These are phyloP conservation scores for Silene uniflora DNA, from an alignment of 148 eudicot genomes.

Conservation along the genomic window DNA sequence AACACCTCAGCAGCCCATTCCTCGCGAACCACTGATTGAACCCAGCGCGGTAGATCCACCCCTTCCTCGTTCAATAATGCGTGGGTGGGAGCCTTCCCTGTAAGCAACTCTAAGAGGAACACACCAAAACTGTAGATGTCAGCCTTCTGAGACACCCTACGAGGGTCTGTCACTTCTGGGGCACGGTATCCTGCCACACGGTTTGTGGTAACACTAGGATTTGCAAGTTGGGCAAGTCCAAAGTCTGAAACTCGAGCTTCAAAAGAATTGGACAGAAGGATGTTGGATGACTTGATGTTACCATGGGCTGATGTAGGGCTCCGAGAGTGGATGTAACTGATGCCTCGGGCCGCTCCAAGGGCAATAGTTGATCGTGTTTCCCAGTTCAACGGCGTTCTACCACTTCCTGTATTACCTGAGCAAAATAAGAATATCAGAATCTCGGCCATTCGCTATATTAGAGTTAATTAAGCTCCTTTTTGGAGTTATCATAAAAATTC, in stretches of 20 bases:
- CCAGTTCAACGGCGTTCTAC: conserved; percentile 91
- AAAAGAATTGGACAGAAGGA: conserved; percentile 65
- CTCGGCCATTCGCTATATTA: background rate
- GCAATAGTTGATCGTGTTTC: conserved; percentile 77
- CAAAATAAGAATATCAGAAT: background rate
- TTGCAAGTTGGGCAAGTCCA: conserved; percentile 75
- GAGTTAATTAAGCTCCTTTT: background rate
- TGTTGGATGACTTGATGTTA: conserved; percentile 83
- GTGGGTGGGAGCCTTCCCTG: conserved; percentile 86
- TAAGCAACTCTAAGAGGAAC: conserved; percentile 69
- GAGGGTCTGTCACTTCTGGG: conserved; percentile 82
- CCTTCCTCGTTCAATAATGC: conserved; percentile 72
- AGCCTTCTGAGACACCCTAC: conserved; percentile 74
- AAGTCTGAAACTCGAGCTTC: conserved; percentile 86
- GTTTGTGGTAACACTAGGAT: conserved; percentile 55
- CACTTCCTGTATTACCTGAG: conserved; percentile 74
- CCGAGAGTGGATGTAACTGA: conserved; percentile 69
- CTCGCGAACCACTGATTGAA: conserved; percentile 83
- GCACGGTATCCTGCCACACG: conserved; percentile 88
- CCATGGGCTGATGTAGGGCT: conserved; percentile 74
- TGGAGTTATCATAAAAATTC: background rate
- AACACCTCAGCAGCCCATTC: conserved; percentile 90
- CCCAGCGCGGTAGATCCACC: conserved; percentile 94
- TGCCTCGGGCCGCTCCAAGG: conserved; percentile 80
- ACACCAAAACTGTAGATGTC: conserved; percentile 93